Evolutionary conservation across 2,329 filamentous ascomycete species (phyloP), one percentile per base, ranked within the genome.

Genomic region (Fusarium bulbicola): DNA sequence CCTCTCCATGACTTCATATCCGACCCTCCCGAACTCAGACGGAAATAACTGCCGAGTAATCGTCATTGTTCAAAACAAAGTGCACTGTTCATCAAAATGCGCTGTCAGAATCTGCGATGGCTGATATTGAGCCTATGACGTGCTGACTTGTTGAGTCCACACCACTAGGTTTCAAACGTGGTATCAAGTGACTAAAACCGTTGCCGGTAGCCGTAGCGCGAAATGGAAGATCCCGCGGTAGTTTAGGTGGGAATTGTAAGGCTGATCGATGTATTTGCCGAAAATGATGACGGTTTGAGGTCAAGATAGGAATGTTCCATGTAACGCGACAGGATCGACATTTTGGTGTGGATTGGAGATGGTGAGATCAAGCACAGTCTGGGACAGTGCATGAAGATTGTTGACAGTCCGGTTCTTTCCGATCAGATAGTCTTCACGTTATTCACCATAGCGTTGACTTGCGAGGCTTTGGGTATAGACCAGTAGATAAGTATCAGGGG

Each of bases 41-140:
- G 66, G 65, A 42, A 64, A 43, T 24, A 47, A 18, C 13, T 69
- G 65, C 66, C 65, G 66, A 65, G 61, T 66, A 65, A 24, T 53
- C 59, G 65, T 69, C 66, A 68, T 69, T 9, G 24, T 13, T 3
- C 3, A 2, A 12, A 20, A 20, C 4, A 13, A 53, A 28, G 4
- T 12, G 15, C 15, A 30, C 34, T 28, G 26, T 45, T 52, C 24
- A 52, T 63, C 20, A 46, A 34, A 12, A 53, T 24, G n/a, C 32
- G 57, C 34, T 53, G 26, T 18, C 20, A 40, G 14, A 20, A 14
- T 42, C 9, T 15, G n/a, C 26, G 40, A 69, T 58, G 59, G 18
- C 18, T 7, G 36, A 26, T 34, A 26, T 50, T 9, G 20, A 68
- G 65, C 65, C 65, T 42, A 69, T 69, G 66, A 69, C 66, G 65